phyloP scores from a whole-genome alignment of 495 filamentous ascomycete species.

The Oleoguttula mirabilis region DNA sequence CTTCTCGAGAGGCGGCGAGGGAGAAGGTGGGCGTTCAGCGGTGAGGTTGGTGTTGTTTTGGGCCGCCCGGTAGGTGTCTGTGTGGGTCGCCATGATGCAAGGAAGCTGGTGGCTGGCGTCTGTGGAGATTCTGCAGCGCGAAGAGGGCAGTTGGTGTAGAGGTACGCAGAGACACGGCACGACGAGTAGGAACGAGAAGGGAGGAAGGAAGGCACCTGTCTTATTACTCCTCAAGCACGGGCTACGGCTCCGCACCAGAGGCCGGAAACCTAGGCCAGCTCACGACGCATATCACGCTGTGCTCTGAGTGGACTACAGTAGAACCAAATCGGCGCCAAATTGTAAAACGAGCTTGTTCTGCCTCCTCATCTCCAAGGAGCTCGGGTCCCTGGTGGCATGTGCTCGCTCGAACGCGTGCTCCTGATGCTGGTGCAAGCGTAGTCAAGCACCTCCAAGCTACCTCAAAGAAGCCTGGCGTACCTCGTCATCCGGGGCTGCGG shows the following conservation, averaged over 20 bases:
- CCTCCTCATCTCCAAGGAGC: too few relatives aligned
- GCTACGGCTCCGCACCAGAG: not conserved
- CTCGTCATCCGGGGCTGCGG: too few relatives aligned
- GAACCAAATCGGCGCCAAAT: too few relatives aligned
- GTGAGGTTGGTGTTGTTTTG: not conserved
- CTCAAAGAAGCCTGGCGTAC: too few relatives aligned
- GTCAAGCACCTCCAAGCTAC: too few relatives aligned
- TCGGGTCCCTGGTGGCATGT: too few relatives aligned
- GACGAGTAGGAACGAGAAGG: not conserved
- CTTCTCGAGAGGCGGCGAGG: not conserved
- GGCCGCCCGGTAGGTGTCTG: not conserved
- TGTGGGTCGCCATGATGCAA: not conserved
- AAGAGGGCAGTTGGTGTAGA: too few relatives aligned
- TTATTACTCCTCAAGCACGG: not conserved
- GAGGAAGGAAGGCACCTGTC: not conserved
- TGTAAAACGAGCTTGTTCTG: too few relatives aligned
- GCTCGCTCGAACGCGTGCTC: too few relatives aligned
- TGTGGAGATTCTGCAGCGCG: not conserved
- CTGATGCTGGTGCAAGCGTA: too few relatives aligned
- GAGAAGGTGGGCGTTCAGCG: not conserved
- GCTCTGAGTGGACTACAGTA: too few relatives aligned
- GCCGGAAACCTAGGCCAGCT: not conserved
- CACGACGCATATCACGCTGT: not conserved
- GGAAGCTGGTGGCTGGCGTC: not conserved
- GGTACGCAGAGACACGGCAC: not conserved